These are phyloP conservation scores for Pseudopediastrum boryanum DNA, from an alignment of 139 green algal species.

Conservation along the genomic window DNA sequence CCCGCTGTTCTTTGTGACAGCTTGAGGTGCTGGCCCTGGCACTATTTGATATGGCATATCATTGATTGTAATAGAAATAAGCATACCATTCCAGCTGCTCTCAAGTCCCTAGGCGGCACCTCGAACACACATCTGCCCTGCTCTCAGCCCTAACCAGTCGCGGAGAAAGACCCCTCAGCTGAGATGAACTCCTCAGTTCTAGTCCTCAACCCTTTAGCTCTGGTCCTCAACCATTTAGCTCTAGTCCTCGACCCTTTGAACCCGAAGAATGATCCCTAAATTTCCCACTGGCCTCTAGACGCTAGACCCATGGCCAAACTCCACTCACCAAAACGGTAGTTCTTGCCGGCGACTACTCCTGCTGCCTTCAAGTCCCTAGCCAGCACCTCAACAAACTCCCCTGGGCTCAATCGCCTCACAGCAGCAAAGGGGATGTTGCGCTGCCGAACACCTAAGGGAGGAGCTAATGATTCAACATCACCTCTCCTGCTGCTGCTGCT, in stretches of 20 bases:
- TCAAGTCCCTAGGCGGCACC: too few species aligned
- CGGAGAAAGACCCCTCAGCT: background rate
- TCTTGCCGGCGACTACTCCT: constrained; percentile 86
- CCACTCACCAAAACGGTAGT: constrained; percentile 89
- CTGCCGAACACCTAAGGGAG: constrained; percentile 61
- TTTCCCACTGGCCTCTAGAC: background rate
- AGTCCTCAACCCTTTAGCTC: background rate
- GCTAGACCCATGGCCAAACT: background rate
- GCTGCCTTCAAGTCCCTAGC: constrained; percentile 70
- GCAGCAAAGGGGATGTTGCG: constrained; percentile 81
- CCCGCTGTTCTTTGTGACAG: too few species aligned
- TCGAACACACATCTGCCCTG: too few species aligned
- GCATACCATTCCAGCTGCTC: too few species aligned
- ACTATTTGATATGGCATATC: too few species aligned
- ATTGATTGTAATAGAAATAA: too few species aligned
- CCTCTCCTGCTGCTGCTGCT: background rate
- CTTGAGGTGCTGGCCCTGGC: too few species aligned
- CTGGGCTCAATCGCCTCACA: constrained; percentile 75
- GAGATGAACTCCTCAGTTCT: too few species aligned
- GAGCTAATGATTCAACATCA: background rate
- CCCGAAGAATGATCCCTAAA: background rate
- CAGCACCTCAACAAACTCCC: constrained; percentile 87
- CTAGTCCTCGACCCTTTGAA: background rate
- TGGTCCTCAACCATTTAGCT: background rate
- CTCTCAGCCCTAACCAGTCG: background rate